These are phyloP conservation scores for Fraxinus baroniana DNA, from an alignment of 305 asterid species.

Conservation along the genomic window DNA sequence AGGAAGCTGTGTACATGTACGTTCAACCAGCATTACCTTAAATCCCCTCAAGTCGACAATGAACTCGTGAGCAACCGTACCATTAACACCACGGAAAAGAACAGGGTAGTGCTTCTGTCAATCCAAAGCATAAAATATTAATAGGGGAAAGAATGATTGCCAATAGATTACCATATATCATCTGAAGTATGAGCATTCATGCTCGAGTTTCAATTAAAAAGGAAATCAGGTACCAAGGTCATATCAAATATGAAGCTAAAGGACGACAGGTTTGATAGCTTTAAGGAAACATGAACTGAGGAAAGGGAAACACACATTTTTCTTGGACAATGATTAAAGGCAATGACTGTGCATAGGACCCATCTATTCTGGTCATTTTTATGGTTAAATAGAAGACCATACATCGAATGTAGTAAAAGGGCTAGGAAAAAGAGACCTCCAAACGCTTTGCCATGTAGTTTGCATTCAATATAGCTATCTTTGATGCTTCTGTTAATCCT, in stretches of 20 bases:
- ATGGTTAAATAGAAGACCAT: background rate
- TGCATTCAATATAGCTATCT: slow-evolving; percentile 91
- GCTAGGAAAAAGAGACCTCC: slow-evolving; percentile 50
- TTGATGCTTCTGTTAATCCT: slow-evolving; percentile 96
- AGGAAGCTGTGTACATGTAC: background rate
- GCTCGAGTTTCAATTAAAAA: background rate
- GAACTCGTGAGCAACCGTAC: slow-evolving; percentile 92
- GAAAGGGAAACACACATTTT: background rate
- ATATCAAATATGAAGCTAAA: background rate
- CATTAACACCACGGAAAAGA: slow-evolving; percentile 95
- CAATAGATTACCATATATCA: background rate
- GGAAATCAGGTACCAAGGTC: background rate
- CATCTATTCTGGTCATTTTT: background rate
- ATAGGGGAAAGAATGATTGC: slow-evolving; percentile 5
- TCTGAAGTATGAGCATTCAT: background rate
- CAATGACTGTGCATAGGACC: background rate
- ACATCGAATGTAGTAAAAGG: slow-evolving; percentile 5
- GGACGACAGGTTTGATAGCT: background rate
- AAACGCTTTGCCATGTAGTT: slow-evolving; percentile 96
- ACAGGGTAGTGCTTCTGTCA: slow-evolving; percentile 77
- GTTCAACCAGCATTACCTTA: slow-evolving; percentile 47
- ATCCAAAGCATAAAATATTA: slow-evolving; percentile 29
- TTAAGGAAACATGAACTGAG: background rate
- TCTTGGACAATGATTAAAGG: background rate
- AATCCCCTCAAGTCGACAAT: slow-evolving; percentile 85